These are phyloP conservation scores for Schizothecium vesticola DNA, from an alignment of 495 filamentous ascomycete genomes.

Conservation along the genomic window DNA sequence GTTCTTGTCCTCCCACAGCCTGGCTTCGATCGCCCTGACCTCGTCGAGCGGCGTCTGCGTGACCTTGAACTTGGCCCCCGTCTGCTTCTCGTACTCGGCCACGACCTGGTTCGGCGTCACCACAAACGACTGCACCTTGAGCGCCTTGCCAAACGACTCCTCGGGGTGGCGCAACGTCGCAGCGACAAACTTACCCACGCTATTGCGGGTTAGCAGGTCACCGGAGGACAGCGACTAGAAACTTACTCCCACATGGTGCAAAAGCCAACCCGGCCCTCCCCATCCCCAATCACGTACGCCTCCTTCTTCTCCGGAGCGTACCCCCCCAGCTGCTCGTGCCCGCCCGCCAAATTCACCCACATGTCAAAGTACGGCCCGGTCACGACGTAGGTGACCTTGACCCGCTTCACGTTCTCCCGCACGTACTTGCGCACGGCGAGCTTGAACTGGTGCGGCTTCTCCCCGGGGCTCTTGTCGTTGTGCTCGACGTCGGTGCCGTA, in stretches of 20 bases:
- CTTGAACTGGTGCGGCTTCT: slow-evolving; percentile 67
- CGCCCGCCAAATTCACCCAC: slow-evolving; percentile 44
- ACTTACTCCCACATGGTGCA: slow-evolving; percentile 63
- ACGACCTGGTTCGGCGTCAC: slow-evolving; percentile 57
- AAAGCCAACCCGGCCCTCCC: slow-evolving; percentile 54
- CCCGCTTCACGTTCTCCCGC: slow-evolving; percentile 40
- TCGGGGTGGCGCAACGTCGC: slow-evolving; percentile 53
- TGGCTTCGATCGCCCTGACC: slow-evolving; percentile 48
- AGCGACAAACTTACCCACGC: slow-evolving; percentile 61
- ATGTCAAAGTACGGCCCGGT: slow-evolving; percentile 68
- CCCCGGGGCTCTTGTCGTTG: slow-evolving; percentile 46
- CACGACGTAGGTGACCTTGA: slow-evolving; percentile 63
- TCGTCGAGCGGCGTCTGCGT: slow-evolving; percentile 47
- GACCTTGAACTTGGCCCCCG: slow-evolving; percentile 51
- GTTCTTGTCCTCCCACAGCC: slow-evolving; percentile 49
- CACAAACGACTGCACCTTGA: slow-evolving; percentile 68
- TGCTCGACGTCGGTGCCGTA: slow-evolving; percentile 74
- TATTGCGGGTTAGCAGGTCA: slow-evolving; percentile 21
- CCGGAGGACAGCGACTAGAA: background rate
- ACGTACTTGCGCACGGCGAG: slow-evolving; percentile 58
- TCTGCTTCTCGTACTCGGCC: slow-evolving; percentile 61
- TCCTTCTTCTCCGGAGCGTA: slow-evolving; percentile 52
- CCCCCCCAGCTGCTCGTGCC: slow-evolving; percentile 38
- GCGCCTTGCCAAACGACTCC: slow-evolving; percentile 46
- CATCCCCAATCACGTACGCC: slow-evolving; percentile 55